Conservation (phyloP, 106 monocot species). For the Platanthera zijinensis region DNA sequence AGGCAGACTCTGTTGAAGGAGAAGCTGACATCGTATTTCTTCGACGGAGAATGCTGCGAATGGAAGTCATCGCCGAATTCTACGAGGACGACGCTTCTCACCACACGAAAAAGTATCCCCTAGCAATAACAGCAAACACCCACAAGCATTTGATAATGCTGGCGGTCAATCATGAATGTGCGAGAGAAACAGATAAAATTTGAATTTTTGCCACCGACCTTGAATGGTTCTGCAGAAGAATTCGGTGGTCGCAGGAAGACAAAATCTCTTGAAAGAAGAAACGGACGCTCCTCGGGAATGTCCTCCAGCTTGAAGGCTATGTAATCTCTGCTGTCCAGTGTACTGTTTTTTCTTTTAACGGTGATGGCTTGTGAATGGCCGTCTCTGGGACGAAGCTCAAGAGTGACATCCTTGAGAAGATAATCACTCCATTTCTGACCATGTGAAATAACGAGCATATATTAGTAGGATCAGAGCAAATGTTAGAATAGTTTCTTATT, state of each 20-base stretch:
- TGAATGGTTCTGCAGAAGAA: not conserved
- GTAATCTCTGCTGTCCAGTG: not conserved
- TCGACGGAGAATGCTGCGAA: conserved; percentile 21
- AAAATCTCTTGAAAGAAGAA: conserved; percentile 27
- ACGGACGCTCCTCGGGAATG: conserved; percentile 29
- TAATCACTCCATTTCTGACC: conserved; percentile 30
- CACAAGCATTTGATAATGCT: not conserved
- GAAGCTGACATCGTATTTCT: conserved; percentile 39
- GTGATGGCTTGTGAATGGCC: not conserved
- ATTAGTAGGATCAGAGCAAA: not conserved
- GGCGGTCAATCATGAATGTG: no score
- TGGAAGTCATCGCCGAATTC: conserved; percentile 36
- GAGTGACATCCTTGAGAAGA: conserved; percentile 11
- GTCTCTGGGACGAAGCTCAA: conserved; percentile 8
- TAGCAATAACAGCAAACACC: not conserved
- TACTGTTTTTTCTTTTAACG: not conserved
- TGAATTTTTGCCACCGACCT: conserved; percentile 7
- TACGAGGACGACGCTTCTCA: conserved; percentile 8
- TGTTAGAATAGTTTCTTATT: not conserved
- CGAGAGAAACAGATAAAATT: no score
- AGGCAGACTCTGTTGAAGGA: conserved; percentile 46
- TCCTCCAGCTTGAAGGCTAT: conserved; percentile 26
- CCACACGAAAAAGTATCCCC: conserved; percentile 15
- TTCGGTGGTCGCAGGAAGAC: conserved; percentile 9
- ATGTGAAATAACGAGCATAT: not conserved